Conservation (phyloP, 306 rosid species). For the Styphnolobium japonicum region DNA sequence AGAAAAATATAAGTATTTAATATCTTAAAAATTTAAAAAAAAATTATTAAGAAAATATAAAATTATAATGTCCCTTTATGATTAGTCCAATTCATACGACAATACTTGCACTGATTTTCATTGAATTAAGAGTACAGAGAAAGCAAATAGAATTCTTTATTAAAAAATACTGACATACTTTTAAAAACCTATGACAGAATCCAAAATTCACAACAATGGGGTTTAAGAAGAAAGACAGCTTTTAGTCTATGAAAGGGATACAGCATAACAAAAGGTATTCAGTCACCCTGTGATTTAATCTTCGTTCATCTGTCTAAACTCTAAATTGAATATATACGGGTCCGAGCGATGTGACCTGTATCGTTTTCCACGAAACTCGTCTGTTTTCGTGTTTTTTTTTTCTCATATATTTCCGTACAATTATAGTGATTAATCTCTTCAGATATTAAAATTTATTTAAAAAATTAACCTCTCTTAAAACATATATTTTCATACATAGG, state of each 20-base stretch:
- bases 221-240: neutral
- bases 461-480: too few species aligned
- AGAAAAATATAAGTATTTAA: too few species aligned
- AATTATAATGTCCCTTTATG: too few species aligned
- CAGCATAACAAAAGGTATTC: neutral
- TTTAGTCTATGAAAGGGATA: neutral
- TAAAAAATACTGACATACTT: neutral
- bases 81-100: too few species aligned
- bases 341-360: neutral
- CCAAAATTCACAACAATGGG: neutral
- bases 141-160: neutral
- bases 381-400: neutral
- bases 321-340: neutral
- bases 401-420: too few species aligned
- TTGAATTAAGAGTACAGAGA: neutral
- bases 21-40: too few species aligned
- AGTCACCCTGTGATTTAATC: neutral
- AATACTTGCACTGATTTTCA: neutral
- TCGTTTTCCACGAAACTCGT: neutral
- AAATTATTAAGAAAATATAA: too few species aligned
- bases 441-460: too few species aligned
- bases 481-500: too few species aligned
- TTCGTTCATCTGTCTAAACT: neutral
- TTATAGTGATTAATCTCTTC: too few species aligned
- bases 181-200: neutral